Conservation (phyloP, 371 early-diverging fungal genomes). For the Mortierella polycephala region DNA sequence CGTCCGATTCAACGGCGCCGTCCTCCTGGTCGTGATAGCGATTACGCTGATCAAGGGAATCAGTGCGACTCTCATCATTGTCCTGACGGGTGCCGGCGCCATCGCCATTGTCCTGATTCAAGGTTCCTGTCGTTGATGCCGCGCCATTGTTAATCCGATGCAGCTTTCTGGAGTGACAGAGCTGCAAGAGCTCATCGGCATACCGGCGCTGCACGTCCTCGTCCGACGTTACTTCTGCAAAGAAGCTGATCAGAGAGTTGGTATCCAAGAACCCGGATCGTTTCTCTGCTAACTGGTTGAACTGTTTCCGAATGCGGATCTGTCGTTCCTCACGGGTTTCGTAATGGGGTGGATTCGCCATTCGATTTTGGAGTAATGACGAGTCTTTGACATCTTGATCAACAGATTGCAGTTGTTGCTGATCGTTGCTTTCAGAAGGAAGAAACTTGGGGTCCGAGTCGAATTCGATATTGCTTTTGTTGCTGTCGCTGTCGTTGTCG, state of each 20-base stretch:
- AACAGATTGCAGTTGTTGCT: neutral
- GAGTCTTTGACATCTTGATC: neutral
- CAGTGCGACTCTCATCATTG: neutral
- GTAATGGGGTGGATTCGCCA: conserved; percentile 35
- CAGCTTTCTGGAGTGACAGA: conserved; percentile 40
- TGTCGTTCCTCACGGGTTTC: conserved; percentile 50
- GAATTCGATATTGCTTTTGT: conserved; percentile 9
- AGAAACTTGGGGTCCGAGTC: conserved; percentile 28
- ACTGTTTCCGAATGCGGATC: conserved; percentile 49
- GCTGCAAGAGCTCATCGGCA: conserved; percentile 47
- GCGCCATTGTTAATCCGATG: conserved; percentile 16
- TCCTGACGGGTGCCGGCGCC: neutral
- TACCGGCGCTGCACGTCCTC: conserved; percentile 43
- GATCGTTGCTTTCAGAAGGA: conserved; percentile 10
- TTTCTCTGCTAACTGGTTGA: conserved; percentile 31
- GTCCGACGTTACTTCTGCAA: conserved; percentile 46
- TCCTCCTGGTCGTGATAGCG: neutral
- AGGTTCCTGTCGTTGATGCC: neutral
- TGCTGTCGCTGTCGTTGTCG: neutral
- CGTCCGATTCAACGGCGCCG: neutral
- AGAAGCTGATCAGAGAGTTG: conserved; percentile 39
- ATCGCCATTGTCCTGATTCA: neutral
- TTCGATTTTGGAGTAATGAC: conserved; percentile 6
- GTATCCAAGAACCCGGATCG: conserved; percentile 39
- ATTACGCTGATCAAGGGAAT: neutral